Evolutionary conservation across 768 basidiomycete species (phyloP), one percentile per base, ranked within the genome.

Genomic region (Rhizopogon rudus): DNA sequence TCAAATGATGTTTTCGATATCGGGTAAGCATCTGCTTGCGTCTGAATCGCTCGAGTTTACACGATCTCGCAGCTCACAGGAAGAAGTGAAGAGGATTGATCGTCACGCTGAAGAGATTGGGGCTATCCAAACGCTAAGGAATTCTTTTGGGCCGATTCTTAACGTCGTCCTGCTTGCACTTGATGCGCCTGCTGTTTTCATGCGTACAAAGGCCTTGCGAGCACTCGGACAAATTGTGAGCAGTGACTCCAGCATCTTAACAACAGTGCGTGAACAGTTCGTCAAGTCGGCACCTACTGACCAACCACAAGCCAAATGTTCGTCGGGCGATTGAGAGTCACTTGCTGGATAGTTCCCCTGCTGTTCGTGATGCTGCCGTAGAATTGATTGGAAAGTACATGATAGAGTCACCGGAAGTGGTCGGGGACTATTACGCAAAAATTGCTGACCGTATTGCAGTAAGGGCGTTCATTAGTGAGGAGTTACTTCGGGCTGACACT

Each of bases 351-450:
- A 88, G 81, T 59, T 98, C 97, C 1, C 88, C 97, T 1, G 89
- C 91, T 16, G 97, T 99, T 6, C 89, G 97, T 10, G 97, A 99
- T 67, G 93, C 94, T 5, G 94, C 96, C 5, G 91, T 99, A 13
- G 97, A 98, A 65, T 75, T 99, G 55, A 91, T 98, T 55, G 97
- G 97, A n/a, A 96, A 93, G 73, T 96, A 98, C 64, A 87, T 98
- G 77, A 83, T 94, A 37, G 88, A 93, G 57, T 86, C 87, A 0
- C 91, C 93, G 0, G 85, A 86, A 53, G 85, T 98, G n/a, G 92
- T 91, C 0, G 81, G 82, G 3, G 85, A 94, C 62, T 98, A 98
- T 72, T 96, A 95, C 63, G 77, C 80, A 45, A 86, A 85, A 67
- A 91, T 99, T 52, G 84, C 90, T 2, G 90, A 93, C 57, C 87